Evolutionary conservation across 2,329 filamentous ascomycete genomes (phyloP).

Genomic region (Fusarium scirpi): DNA sequence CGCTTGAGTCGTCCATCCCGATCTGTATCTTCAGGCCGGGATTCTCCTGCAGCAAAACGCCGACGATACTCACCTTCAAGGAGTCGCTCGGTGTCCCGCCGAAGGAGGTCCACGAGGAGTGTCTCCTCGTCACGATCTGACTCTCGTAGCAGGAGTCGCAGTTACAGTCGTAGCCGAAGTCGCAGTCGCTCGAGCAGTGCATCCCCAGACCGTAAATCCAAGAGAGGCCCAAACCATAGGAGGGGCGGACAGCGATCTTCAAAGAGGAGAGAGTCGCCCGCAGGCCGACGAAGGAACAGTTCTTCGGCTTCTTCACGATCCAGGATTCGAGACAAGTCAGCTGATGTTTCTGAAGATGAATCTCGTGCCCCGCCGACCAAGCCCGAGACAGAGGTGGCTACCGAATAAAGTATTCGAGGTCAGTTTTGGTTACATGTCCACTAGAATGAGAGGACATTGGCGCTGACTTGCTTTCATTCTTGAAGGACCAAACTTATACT

Average conservation of each 20-base stretch:
- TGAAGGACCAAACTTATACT: slow-evolving; percentile 5
- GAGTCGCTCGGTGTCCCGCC: slow-evolving; percentile 59
- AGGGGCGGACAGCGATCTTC: slow-evolving; percentile 21
- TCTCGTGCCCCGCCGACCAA: slow-evolving; percentile 39
- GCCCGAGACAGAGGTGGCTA: slow-evolving; percentile 24
- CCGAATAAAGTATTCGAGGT: slow-evolving; percentile 42
- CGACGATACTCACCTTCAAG: slow-evolving; percentile 63
- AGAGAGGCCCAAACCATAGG: slow-evolving; percentile 17
- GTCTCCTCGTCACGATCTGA: slow-evolving; percentile 58
- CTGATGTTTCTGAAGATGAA: slow-evolving; percentile 64
- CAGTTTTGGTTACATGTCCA: slow-evolving; percentile 23
- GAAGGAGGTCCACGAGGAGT: slow-evolving; percentile 53
- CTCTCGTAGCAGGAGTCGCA: slow-evolving; percentile 47
- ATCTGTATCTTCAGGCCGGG: slow-evolving; percentile 53
- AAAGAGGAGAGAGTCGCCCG: slow-evolving; percentile 34
- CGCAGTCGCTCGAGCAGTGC: slow-evolving; percentile 36
- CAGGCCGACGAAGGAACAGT: slow-evolving; percentile 60
- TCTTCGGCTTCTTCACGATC: slow-evolving; percentile 65
- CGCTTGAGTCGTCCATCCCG: slow-evolving; percentile 48
- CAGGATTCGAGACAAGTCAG: slow-evolving; percentile 63
- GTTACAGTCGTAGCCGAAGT: slow-evolving; percentile 32
- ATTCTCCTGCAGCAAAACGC: slow-evolving; percentile 62
- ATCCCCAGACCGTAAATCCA: slow-evolving; percentile 37
- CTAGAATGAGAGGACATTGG: background rate
- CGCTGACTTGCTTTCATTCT: slow-evolving; percentile 17